Base-by-base conservation (phyloP, 768 basidiomycete genomes). In the Agrocybe praecox region DNA sequence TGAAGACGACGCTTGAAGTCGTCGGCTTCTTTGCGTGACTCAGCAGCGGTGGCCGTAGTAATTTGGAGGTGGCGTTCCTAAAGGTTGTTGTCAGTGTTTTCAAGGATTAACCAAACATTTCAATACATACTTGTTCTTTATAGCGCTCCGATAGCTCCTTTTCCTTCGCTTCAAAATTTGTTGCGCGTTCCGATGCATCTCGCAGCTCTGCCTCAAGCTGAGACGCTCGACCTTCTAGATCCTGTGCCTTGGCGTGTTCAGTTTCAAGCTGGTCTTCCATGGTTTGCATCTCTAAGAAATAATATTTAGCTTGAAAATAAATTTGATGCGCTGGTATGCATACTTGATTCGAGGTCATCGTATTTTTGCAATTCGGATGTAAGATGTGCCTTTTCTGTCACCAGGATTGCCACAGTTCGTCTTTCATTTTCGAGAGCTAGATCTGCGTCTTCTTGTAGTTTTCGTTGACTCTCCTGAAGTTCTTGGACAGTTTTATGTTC, bases 51-150 rank as follows among this genome's bases (percentile, higher is more conserved):
- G 0, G 78, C 80, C 57, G 80, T 83, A n/a, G 80, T 75, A 40
- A 85, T 73, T 58, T 91, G 88, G 10, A 92, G 74, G 65, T 93
- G 86, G 17, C 90, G 86, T 68, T 94, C 92, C 93, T 86, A 48
- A 48, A 61, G 51, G 32, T 56, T 58, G 40, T 62, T 60, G 48
- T 76, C 42, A 58, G 40, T 52, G 22, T 44, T 49, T 48, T 9
- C 10, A 48, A 19, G 46, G 36, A 44, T 21, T 62, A 53, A 40
- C 14, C n/a, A 40, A n/a, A 40, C 5, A 6, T 40, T 40, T 40
- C n/a, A 5, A 78, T 24, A 55, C 59, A 49, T 33, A 68, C 87
- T 75, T 83, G 79, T 19, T 89, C 87, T 53, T 83, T 77, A 58
- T 67, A 77, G 55, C 71, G 75, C 22, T 83, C 87, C 4, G 72